Evolutionary conservation across 768 basidiomycete species (phyloP).

Genomic region (Sporobolomyces phaffii): DNA sequence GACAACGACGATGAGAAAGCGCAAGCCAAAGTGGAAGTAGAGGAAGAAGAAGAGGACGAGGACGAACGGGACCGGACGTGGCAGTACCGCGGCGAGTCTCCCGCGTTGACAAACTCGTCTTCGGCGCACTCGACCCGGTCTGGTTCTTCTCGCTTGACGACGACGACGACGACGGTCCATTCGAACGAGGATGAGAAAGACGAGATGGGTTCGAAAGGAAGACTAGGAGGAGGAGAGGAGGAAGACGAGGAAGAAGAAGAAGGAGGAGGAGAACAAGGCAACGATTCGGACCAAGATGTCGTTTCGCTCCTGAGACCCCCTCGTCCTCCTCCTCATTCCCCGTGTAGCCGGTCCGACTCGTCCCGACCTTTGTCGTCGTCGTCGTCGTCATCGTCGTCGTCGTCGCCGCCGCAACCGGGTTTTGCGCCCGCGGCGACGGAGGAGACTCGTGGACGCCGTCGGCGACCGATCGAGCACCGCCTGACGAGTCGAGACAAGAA

Average conservation of each 20-base stretch:
- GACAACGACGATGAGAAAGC: too few relatives aligned
- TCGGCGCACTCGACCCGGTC: neutral
- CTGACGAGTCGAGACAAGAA: neutral
- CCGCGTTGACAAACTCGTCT: neutral
- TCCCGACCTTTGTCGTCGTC: neutral
- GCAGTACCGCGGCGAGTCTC: neutral
- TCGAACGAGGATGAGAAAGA: neutral
- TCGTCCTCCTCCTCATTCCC: neutral
- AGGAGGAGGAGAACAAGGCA: too few relatives aligned
- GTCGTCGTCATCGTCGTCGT: too few relatives aligned
- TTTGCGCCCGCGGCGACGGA: neutral
- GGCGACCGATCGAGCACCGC: too few relatives aligned
- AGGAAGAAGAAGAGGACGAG: too few relatives aligned
- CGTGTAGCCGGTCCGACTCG: neutral
- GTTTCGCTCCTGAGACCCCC: neutral
- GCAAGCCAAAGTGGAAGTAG: too few relatives aligned
- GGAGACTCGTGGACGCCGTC: neutral
- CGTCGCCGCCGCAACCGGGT: too few relatives aligned
- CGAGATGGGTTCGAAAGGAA: neutral
- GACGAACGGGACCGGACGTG: too few relatives aligned
- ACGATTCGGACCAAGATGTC: neutral
- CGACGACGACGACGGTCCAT: neutral
- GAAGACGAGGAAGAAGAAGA: neutral
- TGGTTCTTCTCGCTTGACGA: too few relatives aligned
- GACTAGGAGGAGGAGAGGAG: neutral